phyloP scores from a whole-genome alignment of 1,284 basidiomycete species.

The Austroboletus rostrupii region DNA sequence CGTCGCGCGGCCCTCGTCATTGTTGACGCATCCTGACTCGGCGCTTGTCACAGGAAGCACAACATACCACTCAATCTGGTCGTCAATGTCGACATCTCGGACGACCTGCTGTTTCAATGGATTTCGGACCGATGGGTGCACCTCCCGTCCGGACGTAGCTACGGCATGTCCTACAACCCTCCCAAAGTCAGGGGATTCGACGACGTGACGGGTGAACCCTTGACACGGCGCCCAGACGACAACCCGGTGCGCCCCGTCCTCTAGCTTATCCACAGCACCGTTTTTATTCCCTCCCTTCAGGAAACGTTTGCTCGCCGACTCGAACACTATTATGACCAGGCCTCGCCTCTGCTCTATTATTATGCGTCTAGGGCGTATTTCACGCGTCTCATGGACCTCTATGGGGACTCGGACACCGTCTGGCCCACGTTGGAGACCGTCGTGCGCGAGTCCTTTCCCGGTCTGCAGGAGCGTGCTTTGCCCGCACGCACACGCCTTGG shows the following conservation, averaged over 20 bases:
- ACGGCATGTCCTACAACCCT: slow-evolving; percentile 88
- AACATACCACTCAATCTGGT: slow-evolving; percentile 74
- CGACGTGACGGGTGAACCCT: slow-evolving; percentile 89
- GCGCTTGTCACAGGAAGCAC: slow-evolving; percentile 40
- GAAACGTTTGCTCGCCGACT: slow-evolving; percentile 84
- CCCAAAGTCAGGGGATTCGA: slow-evolving; percentile 84
- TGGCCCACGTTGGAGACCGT: slow-evolving; percentile 22
- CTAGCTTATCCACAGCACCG: too few species aligned
- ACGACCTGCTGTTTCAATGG: slow-evolving; percentile 82
- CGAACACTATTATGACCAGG: slow-evolving; percentile 77
- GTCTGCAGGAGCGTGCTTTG: slow-evolving; percentile 12
- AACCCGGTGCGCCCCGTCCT: slow-evolving; percentile 62
- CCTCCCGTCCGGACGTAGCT: slow-evolving; percentile 85
- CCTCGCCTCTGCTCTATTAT: slow-evolving; percentile 81
- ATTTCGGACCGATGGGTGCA: slow-evolving; percentile 94
- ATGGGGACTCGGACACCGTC: slow-evolving; percentile 24
- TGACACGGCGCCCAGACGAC: slow-evolving; percentile 88
- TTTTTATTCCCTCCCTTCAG: slow-evolving; percentile 35
- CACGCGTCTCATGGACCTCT: slow-evolving; percentile 25
- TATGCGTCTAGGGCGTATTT: slow-evolving; percentile 45
- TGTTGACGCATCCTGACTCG: not conserved
- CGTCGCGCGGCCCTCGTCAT: slow-evolving; percentile 18
- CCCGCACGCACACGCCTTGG: slow-evolving; percentile 15
- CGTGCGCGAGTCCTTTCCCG: slow-evolving; percentile 16
- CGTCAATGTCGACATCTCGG: slow-evolving; percentile 87